Conservation (phyloP, 768 basidiomycete genomes). For the Sutorius australiensis region DNA sequence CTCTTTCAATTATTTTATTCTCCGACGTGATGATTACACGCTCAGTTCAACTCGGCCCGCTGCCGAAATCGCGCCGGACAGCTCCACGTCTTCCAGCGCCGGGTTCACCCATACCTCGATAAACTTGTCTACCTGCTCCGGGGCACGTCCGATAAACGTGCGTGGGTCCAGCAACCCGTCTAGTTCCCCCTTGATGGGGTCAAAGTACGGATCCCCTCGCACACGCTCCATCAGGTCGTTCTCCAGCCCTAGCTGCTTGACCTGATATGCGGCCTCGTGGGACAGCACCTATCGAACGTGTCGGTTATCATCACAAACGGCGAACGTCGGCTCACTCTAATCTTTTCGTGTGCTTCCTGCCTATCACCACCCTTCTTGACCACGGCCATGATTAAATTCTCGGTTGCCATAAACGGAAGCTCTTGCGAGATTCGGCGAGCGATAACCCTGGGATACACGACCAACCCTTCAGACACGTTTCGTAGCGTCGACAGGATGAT, state of each 20-base stretch:
- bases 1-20: too few species aligned
- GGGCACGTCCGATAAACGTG: slow-evolving; percentile 91
- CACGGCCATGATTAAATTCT: slow-evolving; percentile 99
- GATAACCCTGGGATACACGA: slow-evolving; percentile 98
- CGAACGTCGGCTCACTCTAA: slow-evolving; percentile 54
- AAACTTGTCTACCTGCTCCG: slow-evolving; percentile 91
- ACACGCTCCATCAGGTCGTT: slow-evolving; percentile 95
- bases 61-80: slow-evolving; percentile 48
- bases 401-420: slow-evolving; percentile 99
- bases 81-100: slow-evolving; percentile 60
- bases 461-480: slow-evolving; percentile 96
- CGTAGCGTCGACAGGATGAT: slow-evolving; percentile 94
- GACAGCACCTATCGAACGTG: slow-evolving; percentile 64
- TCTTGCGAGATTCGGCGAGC: slow-evolving; percentile 89
- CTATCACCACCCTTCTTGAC: slow-evolving; percentile 94
- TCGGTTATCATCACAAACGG: slow-evolving; percentile 11
- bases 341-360: slow-evolving; percentile 95
- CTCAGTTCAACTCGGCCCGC: slow-evolving; percentile 59
- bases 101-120: slow-evolving; percentile 83
- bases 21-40: background rate
- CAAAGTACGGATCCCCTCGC: slow-evolving; percentile 78
- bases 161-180: slow-evolving; percentile 77
- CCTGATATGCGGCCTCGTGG: slow-evolving; percentile 91
- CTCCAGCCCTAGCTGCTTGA: slow-evolving; percentile 90
- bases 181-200: slow-evolving; percentile 77